Evolutionary conservation across 306 rosid species (phyloP), one percentile per base, ranked within the genome.

Genomic region (Comarum palustre): DNA sequence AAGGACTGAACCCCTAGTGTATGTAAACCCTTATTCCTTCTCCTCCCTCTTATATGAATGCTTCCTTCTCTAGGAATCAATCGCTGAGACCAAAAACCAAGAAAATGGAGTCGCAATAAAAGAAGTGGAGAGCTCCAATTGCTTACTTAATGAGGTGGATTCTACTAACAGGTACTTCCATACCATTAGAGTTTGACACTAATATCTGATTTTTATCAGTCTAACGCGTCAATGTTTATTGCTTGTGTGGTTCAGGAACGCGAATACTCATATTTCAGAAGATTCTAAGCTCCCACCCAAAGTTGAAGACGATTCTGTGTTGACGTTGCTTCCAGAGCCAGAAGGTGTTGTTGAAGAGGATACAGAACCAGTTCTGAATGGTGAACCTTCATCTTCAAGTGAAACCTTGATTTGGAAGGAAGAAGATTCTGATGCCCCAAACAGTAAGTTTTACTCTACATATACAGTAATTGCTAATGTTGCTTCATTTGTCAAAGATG

Each of bases 351-450:
- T 36, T 32, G 39, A 55, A 38, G 73, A 60, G 55, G 82, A 71
- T 60, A 73, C 78, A 54, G 88, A 79, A 68, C 79, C 87, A 60
- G 81, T 79, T 75, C 62, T 61, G 68, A 75, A 76, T 57, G 74
- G 63, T 34, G 80, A 73, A 63, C 69, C 83, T 63, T 81, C 83
- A 41, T 79, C 78, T 78, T 83, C 86, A 48, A 64, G 75, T 36
- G 64, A 43, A 65, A 41, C 87, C 50, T 86, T 63, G 73, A 79
- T 66, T 47, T 88, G 92, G 99, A 88, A 82, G 69, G 89, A 78
- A 74, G 96, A 91, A 80, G 75, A 86, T 70, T 62, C 57, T 73
- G 96, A 87, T 80, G 97, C 96, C 64, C 97, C 97, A 41, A 80
- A 85, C 73, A 66, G 99, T 94, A 87, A 79, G 96, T 89, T 82